phyloP scores from a whole-genome alignment of 345 rosid species.

The Cochlearia excelsa region DNA sequence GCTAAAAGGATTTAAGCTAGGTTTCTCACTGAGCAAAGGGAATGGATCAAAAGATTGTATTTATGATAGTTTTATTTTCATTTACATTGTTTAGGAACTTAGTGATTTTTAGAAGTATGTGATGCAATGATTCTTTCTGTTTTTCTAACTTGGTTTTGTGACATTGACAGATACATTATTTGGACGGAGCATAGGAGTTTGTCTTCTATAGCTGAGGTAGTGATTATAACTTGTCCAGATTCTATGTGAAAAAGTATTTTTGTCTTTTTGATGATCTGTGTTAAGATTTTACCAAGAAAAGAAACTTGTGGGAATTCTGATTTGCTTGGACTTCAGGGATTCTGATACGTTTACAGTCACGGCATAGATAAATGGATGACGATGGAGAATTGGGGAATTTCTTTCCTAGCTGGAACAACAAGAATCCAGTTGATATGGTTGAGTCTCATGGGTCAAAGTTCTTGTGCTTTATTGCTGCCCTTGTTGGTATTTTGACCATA shows the following conservation, averaged over 20 bases:
- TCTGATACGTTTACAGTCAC: constrained; percentile 11
- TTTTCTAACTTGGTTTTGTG: constrained; percentile 9
- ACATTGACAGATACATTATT: background rate
- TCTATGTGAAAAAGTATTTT: background rate
- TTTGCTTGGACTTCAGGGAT: background rate
- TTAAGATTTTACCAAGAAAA: constrained; percentile 14
- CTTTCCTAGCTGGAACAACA: constrained; percentile 49
- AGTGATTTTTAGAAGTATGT: background rate
- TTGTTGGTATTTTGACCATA: constrained; percentile 79
- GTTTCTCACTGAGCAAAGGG: background rate
- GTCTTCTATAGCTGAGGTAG: constrained; percentile 4
- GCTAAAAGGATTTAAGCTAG: background rate
- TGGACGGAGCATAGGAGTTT: constrained; percentile 7
- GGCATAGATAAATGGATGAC: constrained; percentile 53
- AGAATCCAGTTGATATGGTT: constrained; percentile 44
- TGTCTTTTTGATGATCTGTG: background rate
- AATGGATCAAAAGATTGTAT: background rate
- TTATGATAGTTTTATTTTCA: background rate
- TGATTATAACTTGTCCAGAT: background rate
- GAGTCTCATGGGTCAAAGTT: constrained; percentile 62
- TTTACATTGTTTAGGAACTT: background rate
- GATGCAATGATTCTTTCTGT: background rate
- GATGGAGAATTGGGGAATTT: constrained; percentile 50
- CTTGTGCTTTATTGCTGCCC: constrained; percentile 65
- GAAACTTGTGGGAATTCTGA: constrained; percentile 9